These are phyloP conservation scores for Cadophora sp. DNA, from an alignment of 2,329 filamentous ascomycete genomes.

Conservation along the genomic window DNA sequence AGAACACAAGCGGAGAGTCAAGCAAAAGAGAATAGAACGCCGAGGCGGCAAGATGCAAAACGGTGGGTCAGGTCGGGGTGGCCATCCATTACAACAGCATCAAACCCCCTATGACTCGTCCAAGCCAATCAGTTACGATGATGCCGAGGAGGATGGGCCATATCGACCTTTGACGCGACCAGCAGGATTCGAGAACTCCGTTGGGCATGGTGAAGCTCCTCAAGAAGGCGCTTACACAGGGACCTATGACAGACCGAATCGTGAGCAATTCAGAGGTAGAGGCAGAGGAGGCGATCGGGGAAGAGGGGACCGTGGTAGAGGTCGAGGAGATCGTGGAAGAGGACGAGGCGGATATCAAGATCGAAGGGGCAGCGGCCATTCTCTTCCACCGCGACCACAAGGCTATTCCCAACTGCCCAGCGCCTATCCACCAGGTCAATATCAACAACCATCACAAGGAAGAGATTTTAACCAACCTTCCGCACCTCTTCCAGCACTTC, in stretches of 20 bases:
- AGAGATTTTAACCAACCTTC: conserved; percentile 26
- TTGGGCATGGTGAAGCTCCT: conserved; percentile 49
- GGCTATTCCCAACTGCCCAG: conserved; percentile 22
- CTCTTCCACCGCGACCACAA: conserved; percentile 33
- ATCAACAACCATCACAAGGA: conserved; percentile 18
- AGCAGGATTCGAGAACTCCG: conserved; percentile 62
- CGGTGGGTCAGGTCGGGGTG: conserved; percentile 46
- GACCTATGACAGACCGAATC: conserved; percentile 31
- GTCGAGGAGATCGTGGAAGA: conserved; percentile 38
- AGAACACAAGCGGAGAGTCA: conserved; percentile 74
- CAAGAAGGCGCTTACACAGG: conserved; percentile 47
- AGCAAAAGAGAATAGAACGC: conserved; percentile 70
- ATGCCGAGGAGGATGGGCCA: conserved; percentile 70
- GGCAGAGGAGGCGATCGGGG: conserved; percentile 37
- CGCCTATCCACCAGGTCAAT: conserved; percentile 14
- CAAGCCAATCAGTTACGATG: conserved; percentile 68
- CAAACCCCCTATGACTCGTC: conserved; percentile 46
- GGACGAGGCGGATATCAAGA: conserved; percentile 39
- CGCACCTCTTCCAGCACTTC: conserved; percentile 16
- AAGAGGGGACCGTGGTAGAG: conserved; percentile 36
- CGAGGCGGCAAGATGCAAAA: conserved; percentile 57
- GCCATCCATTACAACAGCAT: conserved; percentile 45
- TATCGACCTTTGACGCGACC: conserved; percentile 77
- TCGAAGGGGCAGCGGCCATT: conserved; percentile 31
- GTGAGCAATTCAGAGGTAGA: conserved; percentile 37